phyloP scores from a whole-genome alignment of 2,329 filamentous ascomycete species.

The Aspergillus niger region DNA sequence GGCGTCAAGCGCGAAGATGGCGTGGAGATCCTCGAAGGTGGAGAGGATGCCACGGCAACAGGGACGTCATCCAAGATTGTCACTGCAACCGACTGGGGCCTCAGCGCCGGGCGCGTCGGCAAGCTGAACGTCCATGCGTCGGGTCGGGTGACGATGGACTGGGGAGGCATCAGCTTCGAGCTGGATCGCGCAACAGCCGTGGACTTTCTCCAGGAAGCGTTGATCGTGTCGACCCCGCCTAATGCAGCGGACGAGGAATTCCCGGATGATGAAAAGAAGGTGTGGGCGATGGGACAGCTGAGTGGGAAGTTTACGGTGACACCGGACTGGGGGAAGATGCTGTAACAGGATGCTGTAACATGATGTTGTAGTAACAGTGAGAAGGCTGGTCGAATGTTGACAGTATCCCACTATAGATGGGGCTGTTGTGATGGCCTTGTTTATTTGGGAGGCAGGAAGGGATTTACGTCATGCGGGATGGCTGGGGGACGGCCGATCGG shows the following conservation, averaged over 20 bases:
- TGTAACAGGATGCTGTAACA: conserved; percentile 23
- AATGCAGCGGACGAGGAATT: conserved; percentile 24
- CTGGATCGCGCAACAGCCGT: conserved; percentile 59
- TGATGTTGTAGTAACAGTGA: neutral
- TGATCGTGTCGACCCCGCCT: conserved; percentile 42
- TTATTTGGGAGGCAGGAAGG: neutral
- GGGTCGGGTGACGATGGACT: conserved; percentile 62
- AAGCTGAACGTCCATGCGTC: conserved; percentile 64
- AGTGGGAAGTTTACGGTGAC: conserved; percentile 65
- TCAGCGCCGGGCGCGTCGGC: conserved; percentile 59
- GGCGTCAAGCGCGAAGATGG: conserved; percentile 36
- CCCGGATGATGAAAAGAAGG: conserved; percentile 42
- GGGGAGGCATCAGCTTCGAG: conserved; percentile 63
- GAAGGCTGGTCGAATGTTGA: neutral
- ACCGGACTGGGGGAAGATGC: conserved; percentile 61
- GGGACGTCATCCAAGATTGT: conserved; percentile 33
- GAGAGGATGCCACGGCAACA: conserved; percentile 15
- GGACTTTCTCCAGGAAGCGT: conserved; percentile 62
- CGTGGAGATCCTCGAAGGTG: conserved; percentile 30
- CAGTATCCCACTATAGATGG: too few relatives aligned
- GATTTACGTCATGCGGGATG: conserved; percentile 1
- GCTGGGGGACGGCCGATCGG: neutral
- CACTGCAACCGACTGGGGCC: conserved; percentile 44
- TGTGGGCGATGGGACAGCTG: conserved; percentile 62
- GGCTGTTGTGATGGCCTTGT: neutral